phyloP scores from a whole-genome alignment of 768 basidiomycete species.

The Lentinula sp. region DNA sequence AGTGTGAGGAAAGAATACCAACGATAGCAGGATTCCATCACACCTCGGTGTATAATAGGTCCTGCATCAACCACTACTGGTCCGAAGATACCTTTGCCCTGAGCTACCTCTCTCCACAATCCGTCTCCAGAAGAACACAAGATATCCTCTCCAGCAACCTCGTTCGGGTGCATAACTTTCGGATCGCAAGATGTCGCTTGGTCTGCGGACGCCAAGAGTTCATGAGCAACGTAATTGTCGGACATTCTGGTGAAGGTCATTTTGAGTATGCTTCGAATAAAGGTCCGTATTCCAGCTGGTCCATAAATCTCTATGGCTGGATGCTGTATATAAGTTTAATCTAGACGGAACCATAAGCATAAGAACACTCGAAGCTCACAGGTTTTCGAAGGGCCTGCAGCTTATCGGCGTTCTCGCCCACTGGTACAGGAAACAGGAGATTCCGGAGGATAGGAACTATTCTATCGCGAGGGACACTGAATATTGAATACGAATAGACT shows the following conservation, averaged over 20 bases:
- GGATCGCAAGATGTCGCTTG: conserved; percentile 42
- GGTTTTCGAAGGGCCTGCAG: conserved; percentile 10
- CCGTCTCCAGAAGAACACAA: conserved; percentile 43
- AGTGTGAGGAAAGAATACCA: not conserved
- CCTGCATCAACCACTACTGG: conserved; percentile 63
- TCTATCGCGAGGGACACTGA: not conserved
- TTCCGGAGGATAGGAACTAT: conserved; percentile 61
- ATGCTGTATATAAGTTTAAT: conserved; percentile 15
- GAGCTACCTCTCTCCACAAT: conserved; percentile 56
- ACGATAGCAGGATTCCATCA: conserved; percentile 11
- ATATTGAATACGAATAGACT: not conserved
- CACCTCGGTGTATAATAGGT: conserved; percentile 72
- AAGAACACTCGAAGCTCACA: conserved; percentile 8
- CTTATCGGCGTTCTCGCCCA: conserved; percentile 11
- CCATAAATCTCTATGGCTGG: conserved; percentile 71
- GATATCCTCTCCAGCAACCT: conserved; percentile 59
- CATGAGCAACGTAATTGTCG: conserved; percentile 71
- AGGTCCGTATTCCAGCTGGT: conserved; percentile 68
- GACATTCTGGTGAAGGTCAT: conserved; percentile 59
- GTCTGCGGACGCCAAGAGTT: conserved; percentile 60
- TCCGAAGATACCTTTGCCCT: conserved; percentile 30
- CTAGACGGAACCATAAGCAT: not conserved
- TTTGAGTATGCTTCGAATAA: conserved; percentile 64
- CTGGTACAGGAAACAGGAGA: conserved; percentile 42
- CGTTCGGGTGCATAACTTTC: conserved; percentile 53